Conservation (phyloP, 2,329 filamentous ascomycete genomes). For the Madurella fahalii region DNA sequence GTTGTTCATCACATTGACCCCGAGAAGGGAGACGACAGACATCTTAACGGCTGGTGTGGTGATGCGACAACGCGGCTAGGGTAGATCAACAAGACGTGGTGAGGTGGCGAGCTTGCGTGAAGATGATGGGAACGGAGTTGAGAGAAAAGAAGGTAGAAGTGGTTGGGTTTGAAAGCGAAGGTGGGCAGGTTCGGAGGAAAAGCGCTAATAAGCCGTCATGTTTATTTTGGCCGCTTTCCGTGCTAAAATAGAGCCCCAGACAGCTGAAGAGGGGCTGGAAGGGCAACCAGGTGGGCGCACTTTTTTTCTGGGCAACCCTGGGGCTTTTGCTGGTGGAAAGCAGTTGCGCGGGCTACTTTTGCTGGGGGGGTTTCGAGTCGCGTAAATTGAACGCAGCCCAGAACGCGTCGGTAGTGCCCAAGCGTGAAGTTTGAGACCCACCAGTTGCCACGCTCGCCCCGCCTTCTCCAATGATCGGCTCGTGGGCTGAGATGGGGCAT, state of each 20-base stretch:
- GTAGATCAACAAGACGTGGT: too few species aligned
- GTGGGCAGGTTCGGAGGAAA: slow-evolving; percentile 2
- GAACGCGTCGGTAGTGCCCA: slow-evolving; percentile 15
- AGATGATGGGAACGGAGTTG: background rate
- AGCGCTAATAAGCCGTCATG: slow-evolving; percentile 3
- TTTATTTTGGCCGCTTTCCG: slow-evolving; percentile 13
- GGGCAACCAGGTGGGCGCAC: slow-evolving; percentile 5
- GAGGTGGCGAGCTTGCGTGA: background rate
- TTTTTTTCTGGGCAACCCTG: slow-evolving; percentile 4
- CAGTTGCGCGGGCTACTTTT: background rate
- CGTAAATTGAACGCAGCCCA: slow-evolving; percentile 21
- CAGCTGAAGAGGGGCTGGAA: slow-evolving; percentile 2
- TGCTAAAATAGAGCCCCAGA: background rate
- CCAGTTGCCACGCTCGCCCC: background rate
- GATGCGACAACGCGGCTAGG: background rate
- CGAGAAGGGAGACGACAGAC: slow-evolving; percentile 94
- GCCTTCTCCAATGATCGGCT: background rate
- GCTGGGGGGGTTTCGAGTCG: slow-evolving; percentile 11
- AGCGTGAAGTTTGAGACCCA: background rate
- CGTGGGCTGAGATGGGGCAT: background rate
- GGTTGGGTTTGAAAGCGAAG: background rate
- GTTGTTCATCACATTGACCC: slow-evolving; percentile 96
- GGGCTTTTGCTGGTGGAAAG: slow-evolving; percentile 3
- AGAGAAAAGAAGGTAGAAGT: background rate
- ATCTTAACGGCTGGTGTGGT: slow-evolving; percentile 48